Base-by-base conservation (phyloP, 257 asterid genomes). In the Handroanthus guayacan region DNA sequence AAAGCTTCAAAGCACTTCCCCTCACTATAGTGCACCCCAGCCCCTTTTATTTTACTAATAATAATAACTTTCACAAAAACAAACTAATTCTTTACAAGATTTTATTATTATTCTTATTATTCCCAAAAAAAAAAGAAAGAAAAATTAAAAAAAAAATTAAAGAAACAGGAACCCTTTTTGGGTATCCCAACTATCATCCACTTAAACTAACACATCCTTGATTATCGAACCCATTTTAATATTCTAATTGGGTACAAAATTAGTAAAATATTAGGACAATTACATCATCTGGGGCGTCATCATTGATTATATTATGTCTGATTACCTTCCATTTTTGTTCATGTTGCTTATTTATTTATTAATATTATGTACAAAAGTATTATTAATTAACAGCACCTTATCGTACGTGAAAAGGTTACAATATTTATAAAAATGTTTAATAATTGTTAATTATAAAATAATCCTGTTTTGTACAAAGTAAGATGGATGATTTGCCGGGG, bases 231-330 rank as follows among this genome's bases (percentile, higher is more conserved):
- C 68, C 75, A 44, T n/a, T 79, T 58, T 78, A 5, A 75, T 75
- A 79, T 73, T 10, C 56, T 43, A 55, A 68, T 77, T 62, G 80
- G 72, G 79, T 25, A 50, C 72, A 20, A 1, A 25, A 36, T 68
- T 18, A 75, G 67, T 79, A 65, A 79, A 81, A 67, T 71, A 79
- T 51, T 77, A 74, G n/a, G 61, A 71, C 48, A 77, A 74, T 82
- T 64, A 64, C 97, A 77, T 91, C 92, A 88, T 76, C 77, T 75
- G 68, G 51, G 87, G 47, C 90, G 87, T 89, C 95, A 89, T 75
- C 84, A 31, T 61, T 80, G 65, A 83, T 77, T 88, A 82, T 69
- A 56, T 57, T 82, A 81, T 20, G 34, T 2, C 38, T 61, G 16
- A 68, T 62, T 18, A 61, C 83, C 82, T 88, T 85, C 88, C 56